Evolutionary conservation across 192 early-diverging fungal genomes (phyloP).

Genomic region (Mortierella antarctica): DNA sequence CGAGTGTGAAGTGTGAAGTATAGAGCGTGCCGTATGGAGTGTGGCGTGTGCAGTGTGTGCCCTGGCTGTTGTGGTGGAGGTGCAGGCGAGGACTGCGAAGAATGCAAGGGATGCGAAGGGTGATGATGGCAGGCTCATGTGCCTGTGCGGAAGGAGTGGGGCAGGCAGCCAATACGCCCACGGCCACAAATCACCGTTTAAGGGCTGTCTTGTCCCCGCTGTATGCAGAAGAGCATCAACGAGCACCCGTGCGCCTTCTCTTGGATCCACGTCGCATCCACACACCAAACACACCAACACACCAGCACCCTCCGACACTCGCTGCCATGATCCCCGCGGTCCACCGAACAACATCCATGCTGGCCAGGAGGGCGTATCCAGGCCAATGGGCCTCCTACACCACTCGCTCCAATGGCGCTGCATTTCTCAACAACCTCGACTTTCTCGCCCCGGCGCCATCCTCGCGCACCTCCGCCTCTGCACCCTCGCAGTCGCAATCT

Average conservation of each 20-base stretch:
- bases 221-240: no score
- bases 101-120: no score
- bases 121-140: no score
- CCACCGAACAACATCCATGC: constrained; percentile 1
- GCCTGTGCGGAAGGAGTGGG: no score
- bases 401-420: constrained; percentile 40
- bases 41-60: no score
- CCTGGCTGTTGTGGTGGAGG: no score
- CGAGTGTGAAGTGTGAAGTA: background rate
- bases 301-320: background rate
- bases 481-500: constrained; percentile 9
- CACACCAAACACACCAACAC: background rate
- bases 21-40: no score
- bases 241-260: no score
- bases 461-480: background rate
- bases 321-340: constrained; percentile 17
- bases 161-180: no score
- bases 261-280: background rate
- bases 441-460: constrained; percentile 40
- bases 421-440: constrained; percentile 46
- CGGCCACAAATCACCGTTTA: no score
- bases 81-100: no score
- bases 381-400: constrained; percentile 13
- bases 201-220: no score
- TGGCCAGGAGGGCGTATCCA: constrained; percentile 2